Conservation (phyloP, 2,329 filamentous ascomycete species). For the Kalmusia sp. region DNA sequence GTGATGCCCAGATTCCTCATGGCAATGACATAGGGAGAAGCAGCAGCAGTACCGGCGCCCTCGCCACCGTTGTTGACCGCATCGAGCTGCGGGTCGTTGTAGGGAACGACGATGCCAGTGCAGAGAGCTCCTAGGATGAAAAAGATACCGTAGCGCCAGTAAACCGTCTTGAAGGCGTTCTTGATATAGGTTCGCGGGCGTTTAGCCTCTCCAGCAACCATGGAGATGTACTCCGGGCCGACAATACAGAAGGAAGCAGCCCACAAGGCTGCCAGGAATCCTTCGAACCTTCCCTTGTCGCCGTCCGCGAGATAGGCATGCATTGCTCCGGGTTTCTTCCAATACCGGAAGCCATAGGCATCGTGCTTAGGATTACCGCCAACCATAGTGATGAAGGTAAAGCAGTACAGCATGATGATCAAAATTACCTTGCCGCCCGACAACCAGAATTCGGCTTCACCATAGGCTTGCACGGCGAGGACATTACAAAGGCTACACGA, state of each 20-base stretch:
- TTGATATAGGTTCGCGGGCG: slow-evolving; percentile 55
- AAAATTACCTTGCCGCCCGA: slow-evolving; percentile 55
- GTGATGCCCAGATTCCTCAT: slow-evolving; percentile 62
- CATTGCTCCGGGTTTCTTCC: slow-evolving; percentile 48
- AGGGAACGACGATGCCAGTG: slow-evolving; percentile 59
- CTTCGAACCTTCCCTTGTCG: slow-evolving; percentile 40
- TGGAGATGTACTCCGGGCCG: slow-evolving; percentile 58
- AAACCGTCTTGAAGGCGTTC: slow-evolving; percentile 57
- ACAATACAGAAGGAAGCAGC: slow-evolving; percentile 56
- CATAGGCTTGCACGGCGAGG: slow-evolving; percentile 54
- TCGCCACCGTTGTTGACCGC: slow-evolving; percentile 48
- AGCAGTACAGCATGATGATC: slow-evolving; percentile 54
- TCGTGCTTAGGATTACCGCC: slow-evolving; percentile 54
- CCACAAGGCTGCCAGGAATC: slow-evolving; percentile 49
- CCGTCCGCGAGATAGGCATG: slow-evolving; percentile 33
- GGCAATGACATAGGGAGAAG: slow-evolving; percentile 69
- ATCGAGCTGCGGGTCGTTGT: slow-evolving; percentile 75
- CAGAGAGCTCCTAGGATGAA: slow-evolving; percentile 55
- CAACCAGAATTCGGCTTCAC: slow-evolving; percentile 55
- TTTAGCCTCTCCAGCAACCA: slow-evolving; percentile 57
- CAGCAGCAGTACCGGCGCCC: slow-evolving; percentile 57
- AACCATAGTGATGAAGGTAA: slow-evolving; percentile 56
- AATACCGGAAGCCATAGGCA: slow-evolving; percentile 54
- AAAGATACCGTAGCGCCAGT: slow-evolving; percentile 55
- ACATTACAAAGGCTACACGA: slow-evolving; percentile 53